A percentile compares a stretch with the other conserved stretches of the same genome.
Evolutionary conservation across 371 early-diverging fungal genomes (phyloP).

Genomic region (Haplosporangium sp.): DNA sequence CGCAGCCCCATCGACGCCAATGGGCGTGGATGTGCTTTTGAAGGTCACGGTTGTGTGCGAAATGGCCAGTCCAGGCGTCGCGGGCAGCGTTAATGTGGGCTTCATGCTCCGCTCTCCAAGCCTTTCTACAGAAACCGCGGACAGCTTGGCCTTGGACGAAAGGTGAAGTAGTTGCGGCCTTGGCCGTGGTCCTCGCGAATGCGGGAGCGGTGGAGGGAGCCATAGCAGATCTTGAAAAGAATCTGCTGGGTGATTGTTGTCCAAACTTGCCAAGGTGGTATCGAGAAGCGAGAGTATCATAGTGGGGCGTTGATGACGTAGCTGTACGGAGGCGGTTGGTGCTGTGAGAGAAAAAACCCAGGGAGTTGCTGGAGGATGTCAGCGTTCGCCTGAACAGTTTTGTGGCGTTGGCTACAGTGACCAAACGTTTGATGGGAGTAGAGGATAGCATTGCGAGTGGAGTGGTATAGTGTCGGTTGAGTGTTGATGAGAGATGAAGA

Average conservation of each 20-base stretch:
- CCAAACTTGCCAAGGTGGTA: constrained; percentile 3
- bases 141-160: constrained; percentile 26
- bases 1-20: constrained; percentile 12
- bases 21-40: constrained; percentile 12
- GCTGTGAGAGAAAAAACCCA: constrained; percentile 8
- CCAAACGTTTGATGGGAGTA: constrained; percentile 24
- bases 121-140: constrained; percentile 30
- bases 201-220: background rate
- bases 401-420: constrained; percentile 35
- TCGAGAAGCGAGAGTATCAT: constrained; percentile 5
- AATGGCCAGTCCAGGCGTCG: constrained; percentile 4
- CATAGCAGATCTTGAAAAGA: constrained; percentile 21
- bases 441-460: constrained; percentile 17
- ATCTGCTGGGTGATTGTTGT: constrained; percentile 14
- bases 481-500: background rate
- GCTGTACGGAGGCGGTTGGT: constrained; percentile 1
- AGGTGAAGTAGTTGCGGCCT: constrained; percentile 15
- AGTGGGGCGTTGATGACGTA: constrained; percentile 1
- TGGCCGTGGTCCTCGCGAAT: constrained; percentile 5
- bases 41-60: background rate
- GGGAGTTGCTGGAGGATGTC: constrained; percentile 9
- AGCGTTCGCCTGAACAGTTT: constrained; percentile 23
- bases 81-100: constrained; percentile 9
- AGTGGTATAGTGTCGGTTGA: background rate
- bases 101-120: constrained; percentile 28